Percentiles rank a stretch among this genome's conserved stretches.
Conservation (phyloP, 2,329 filamentous ascomycete species). For the Fusarium acutatum region DNA sequence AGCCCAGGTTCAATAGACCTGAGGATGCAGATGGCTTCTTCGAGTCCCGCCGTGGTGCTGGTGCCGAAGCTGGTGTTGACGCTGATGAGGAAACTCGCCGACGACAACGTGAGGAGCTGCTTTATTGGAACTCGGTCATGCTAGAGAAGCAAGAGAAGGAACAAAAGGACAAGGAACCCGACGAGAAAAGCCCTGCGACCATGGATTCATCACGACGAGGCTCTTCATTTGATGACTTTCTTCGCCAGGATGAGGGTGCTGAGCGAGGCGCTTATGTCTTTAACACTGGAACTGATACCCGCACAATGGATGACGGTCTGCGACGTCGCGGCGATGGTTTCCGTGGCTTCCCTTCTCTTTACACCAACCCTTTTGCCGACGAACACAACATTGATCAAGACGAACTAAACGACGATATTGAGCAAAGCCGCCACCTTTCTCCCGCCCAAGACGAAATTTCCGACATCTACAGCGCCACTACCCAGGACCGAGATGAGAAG, state of each 20-base stretch:
- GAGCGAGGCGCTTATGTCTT: slow-evolving; percentile 66
- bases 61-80: slow-evolving; percentile 60
- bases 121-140: slow-evolving; percentile 70
- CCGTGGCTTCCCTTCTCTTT: slow-evolving; percentile 57
- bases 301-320: slow-evolving; percentile 53
- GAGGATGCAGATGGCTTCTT: slow-evolving; percentile 73
- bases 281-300: slow-evolving; percentile 62
- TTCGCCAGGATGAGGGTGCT: slow-evolving; percentile 59
- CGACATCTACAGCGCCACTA: slow-evolving; percentile 67
- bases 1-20: slow-evolving; percentile 70
- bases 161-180: slow-evolving; percentile 29
- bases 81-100: slow-evolving; percentile 69
- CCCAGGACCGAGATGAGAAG: slow-evolving; percentile 46
- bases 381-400: slow-evolving; percentile 62
- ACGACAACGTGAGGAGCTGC: slow-evolving; percentile 69
- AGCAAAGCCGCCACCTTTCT: slow-evolving; percentile 51
- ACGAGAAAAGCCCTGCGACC: background rate
- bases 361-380: slow-evolving; percentile 68
- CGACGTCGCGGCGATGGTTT: slow-evolving; percentile 59
- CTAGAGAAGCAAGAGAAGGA: slow-evolving; percentile 56
- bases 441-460: slow-evolving; percentile 60
- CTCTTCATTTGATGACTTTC: slow-evolving; percentile 67
- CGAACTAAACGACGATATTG: slow-evolving; percentile 53
- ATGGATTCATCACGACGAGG: slow-evolving; percentile 37
- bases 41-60: slow-evolving; percentile 55